phyloP scores from a whole-genome alignment of 805 yeast species.

The Tetrapisispora fleetii region DNA sequence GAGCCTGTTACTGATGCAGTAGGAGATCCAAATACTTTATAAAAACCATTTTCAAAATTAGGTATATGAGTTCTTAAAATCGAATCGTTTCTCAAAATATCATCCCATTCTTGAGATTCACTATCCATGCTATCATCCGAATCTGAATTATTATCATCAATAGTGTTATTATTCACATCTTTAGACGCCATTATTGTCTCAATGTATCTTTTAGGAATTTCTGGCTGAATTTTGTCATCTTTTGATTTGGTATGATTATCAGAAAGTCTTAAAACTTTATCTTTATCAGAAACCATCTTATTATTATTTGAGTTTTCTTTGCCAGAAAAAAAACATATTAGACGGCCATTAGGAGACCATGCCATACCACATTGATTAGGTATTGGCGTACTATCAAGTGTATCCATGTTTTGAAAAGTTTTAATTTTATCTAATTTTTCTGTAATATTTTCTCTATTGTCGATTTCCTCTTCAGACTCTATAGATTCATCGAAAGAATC shows the following conservation, averaged over 20 bases:
- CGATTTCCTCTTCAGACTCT: conserved; percentile 31
- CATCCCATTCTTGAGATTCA: conserved; percentile 60
- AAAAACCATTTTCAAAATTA: conserved; percentile 30
- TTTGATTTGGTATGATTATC: conserved; percentile 2
- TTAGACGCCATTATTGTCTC: conserved; percentile 18
- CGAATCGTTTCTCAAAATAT: conserved; percentile 48
- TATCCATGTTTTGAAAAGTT: conserved; percentile 13
- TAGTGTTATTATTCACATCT: conserved; percentile 4
- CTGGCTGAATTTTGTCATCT: conserved; percentile 3
- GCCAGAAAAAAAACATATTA: conserved; percentile 74
- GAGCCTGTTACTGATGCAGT: conserved; percentile 19
- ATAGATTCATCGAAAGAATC: conserved; percentile 32
- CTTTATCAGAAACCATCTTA: conserved; percentile 1
- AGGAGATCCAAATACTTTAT: conserved; percentile 18
- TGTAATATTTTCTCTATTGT: conserved; percentile 4
- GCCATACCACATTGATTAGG: conserved; percentile 91
- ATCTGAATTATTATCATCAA: conserved; percentile 16
- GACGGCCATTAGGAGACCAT: conserved; percentile 71
- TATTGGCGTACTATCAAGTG: conserved; percentile 73
- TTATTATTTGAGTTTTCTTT: conserved; percentile 34
- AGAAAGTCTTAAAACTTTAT: not conserved
- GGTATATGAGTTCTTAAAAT: conserved; percentile 42
- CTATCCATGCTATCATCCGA: conserved; percentile 41
- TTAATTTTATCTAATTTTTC: conserved; percentile 3
- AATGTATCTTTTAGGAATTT: conserved; percentile 26